These are phyloP conservation scores for Clohesyomyces aquaticus DNA, from an alignment of 495 filamentous ascomycete species.

Conservation along the genomic window DNA sequence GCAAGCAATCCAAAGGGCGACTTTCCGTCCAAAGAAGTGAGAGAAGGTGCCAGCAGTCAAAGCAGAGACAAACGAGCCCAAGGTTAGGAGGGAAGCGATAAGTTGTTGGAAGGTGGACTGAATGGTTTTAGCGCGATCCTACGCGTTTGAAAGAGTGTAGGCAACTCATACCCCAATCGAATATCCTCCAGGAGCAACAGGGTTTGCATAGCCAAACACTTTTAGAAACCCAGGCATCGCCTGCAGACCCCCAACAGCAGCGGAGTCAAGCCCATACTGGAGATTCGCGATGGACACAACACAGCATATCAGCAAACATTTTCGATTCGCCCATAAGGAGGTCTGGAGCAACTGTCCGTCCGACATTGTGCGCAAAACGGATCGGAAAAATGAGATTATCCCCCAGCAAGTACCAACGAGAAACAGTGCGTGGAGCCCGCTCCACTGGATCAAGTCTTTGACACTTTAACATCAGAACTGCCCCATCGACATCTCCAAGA, in stretches of 20 bases:
- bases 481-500: neutral
- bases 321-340: constrained; percentile 9
- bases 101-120: constrained; percentile 39
- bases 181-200: constrained; percentile 51
- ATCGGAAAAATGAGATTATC: neutral
- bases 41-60: constrained; percentile 50
- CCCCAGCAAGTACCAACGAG: neutral
- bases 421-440: neutral
- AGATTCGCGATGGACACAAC: constrained; percentile 9
- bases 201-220: constrained; percentile 51
- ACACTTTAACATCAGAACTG: neutral
- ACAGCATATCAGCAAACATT: constrained; percentile 21
- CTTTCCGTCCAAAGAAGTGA: constrained; percentile 43
- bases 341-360: neutral
- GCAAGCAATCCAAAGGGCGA: constrained; percentile 22
- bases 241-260: constrained; percentile 50
- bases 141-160: neutral
- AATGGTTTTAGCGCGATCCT: constrained; percentile 43
- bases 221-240: constrained; percentile 53
- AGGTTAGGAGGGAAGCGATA: constrained; percentile 10
- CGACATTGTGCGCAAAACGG: neutral
- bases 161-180: constrained; percentile 35
- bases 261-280: constrained; percentile 19
- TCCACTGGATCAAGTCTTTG: neutral
- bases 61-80: constrained; percentile 41